Percentiles rank a stretch among this genome's conserved stretches.
phyloP scores from a whole-genome alignment of 139 green algal genomes.

The Marvania coccoides region DNA sequence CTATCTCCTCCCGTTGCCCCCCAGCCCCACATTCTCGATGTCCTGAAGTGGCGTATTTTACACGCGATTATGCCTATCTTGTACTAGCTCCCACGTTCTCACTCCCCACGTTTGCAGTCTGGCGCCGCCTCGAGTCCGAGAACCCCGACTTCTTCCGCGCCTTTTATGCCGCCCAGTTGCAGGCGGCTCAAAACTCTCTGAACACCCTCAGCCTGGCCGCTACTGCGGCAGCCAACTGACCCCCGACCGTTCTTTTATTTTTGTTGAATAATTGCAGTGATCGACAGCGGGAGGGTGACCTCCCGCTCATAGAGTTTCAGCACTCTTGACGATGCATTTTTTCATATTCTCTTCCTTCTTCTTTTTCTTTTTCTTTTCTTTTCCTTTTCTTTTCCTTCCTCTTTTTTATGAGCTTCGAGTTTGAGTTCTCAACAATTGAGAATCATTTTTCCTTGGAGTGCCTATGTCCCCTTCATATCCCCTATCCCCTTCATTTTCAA shows the following conservation, averaged over 20 bases:
- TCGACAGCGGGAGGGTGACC: background rate
- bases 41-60: background rate
- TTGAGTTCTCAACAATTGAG: background rate
- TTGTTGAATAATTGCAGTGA: background rate
- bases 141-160: slow-evolving; percentile 22
- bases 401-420: background rate
- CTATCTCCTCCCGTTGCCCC: background rate
- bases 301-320: too few species aligned
- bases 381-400: background rate
- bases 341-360: background rate
- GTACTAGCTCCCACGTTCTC: too few species aligned
- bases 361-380: background rate
- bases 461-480: too few species aligned
- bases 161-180: background rate
- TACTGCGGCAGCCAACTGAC: too few species aligned
- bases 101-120: slow-evolving; percentile 21
- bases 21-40: too few species aligned
- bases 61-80: background rate
- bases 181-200: too few species aligned
- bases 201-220: too few species aligned
- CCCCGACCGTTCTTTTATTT: too few species aligned
- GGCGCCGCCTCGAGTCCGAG: slow-evolving; percentile 16
- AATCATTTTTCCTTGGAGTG: background rate
- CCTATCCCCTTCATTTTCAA: background rate
- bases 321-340: background rate